Evolutionary conservation across 179 eudicot species (phyloP), one percentile per base, ranked within the genome.

Genomic region (Silene noctiflora): DNA sequence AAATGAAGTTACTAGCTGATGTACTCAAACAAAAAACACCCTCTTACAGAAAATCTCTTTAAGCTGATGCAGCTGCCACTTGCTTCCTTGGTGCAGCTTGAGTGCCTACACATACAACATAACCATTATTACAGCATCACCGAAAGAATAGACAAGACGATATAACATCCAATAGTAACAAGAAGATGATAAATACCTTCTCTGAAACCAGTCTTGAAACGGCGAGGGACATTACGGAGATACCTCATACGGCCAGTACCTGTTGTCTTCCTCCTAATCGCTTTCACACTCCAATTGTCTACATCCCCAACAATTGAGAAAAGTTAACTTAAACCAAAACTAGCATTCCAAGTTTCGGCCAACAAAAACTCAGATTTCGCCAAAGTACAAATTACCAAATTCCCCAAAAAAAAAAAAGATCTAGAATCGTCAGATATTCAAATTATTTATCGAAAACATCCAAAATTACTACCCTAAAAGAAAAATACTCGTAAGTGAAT

Each of bases 171-270:
- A 29, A 29, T 29, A 29, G 33, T 29, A 29, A 4, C 3, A 29
- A 33, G 21, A 33, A 1, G 29, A n/a, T 24, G 33, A 20, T 5
- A 63, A 4, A 25, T 83, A 83, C 87, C 87, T 75, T 84, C 87
- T 77, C 85, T 82, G 67, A 84, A 84, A 16, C 82, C 82, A 9
- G 85, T 82, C 85, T 84, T 84, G 85, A 84, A 84, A 21, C 87
- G 77, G 24, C 88, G 81, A 27, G 88, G 86, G 11, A 86, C 86
- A 77, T 81, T 65, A 63, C 88, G 85, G 66, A 86, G 88, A 74
- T 81, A 83, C 86, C 83, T 84, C 88, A 86, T 83, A 9, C 86
- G 81, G 29, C 88, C 85, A 71, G 88, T 86, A 79, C 86, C 88
- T 6, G 88, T 86, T 24, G 88, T 83, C 86, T 86, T 83, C 67